Evolutionary conservation across 495 filamentous ascomycete genomes (phyloP), one percentile per base, ranked within the genome.

Genomic region (Aspergillus nidulans): DNA sequence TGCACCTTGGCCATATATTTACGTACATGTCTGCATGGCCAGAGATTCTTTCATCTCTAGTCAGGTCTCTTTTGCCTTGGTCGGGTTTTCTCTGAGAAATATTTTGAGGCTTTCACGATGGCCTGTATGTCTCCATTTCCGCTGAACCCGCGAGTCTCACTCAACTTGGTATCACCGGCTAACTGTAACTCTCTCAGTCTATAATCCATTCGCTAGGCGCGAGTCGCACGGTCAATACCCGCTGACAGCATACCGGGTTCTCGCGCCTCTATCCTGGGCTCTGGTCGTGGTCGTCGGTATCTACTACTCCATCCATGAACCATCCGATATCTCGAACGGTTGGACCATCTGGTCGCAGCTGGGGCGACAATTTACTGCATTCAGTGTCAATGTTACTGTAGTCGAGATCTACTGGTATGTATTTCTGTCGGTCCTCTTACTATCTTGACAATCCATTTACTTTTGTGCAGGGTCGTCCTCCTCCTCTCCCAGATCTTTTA

Each of bases 401-500:
- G 82, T 84, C 12, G 81, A 77, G 30, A 77, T 94, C 56, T 96
- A 90, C 75, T 95, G 89, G 88, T 90, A 73, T 28, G 9, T 25
- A 47, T 18, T n/a, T 19, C 36, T 24, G 36, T 2, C 23, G 6
- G 20, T 39, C 21, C 32, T 25, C 23, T 34, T n/a, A 21, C 44
- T 30, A 12, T 56, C 7, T 25, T 15, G 50, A 13, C 21, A 32
- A 40, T 9, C 4, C n/a, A 19, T 42, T 63, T 25, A 65, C 10
- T 20, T 25, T 25, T 15, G n/a, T 15, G 18, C 24, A 90, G 87
- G 89, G 74, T 92, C 52, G 65, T 85, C 30, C 78, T 95, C 51
- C 88, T 87, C 61, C 63, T 91, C 53, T 74, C 87, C 40, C 91
- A 96, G 63, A 66, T 86, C 49, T 82, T 76, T 60, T 96, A 95